Base-by-base conservation (phyloP, 768 basidiomycete species). In the Leccinum variicolor region DNA sequence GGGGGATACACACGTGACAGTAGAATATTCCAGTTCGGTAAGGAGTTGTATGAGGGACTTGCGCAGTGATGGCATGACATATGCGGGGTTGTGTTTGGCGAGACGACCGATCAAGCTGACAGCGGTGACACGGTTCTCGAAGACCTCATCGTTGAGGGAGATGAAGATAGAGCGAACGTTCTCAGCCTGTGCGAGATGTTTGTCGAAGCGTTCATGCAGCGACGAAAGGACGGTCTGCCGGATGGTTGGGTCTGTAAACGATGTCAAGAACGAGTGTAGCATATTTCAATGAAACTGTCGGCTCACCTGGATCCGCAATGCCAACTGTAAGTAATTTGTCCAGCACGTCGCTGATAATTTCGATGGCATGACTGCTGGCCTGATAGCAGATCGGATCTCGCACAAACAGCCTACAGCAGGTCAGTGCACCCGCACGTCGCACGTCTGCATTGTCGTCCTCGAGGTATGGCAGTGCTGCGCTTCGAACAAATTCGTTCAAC, bases 151-250 rank as follows among this genome's bases (percentile, higher is more conserved):
- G 67, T 98, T 98, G 49, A 99, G 80, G 0, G 95, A 97, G 62
- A 98, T 93, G 76, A 98, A 98, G 14, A 99, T 78, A 11, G 92
- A 95, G 14, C 95, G 85, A n/a, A 99, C 94, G 68, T 98, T 95
- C 74, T 98, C 97, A 0, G 96, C 94, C 73, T 98, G 97, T 2
- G 97, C 92, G 19, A 99, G 83, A 69, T 99, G 95, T 59, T 93
- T 91, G 70, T 99, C 97, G 63, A 99, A 98, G 21, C 92, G 86
- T 60, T 94, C 89, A 67, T 97, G 93, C 31, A 99, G 79, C 4
- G 87, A 87, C 2, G 85, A 82, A 19, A 99, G 80, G 0, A 98
- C 97, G 0, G 89, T 88, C 61, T 89, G 84, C 14, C 97, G 83
- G 60, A 98, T 98, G 23, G 75, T 78, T 1, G 92, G 76, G 66